Evolutionary conservation across 768 basidiomycete genomes (phyloP), one percentile per base, ranked within the genome.

Genomic region (Serendipita indica): DNA sequence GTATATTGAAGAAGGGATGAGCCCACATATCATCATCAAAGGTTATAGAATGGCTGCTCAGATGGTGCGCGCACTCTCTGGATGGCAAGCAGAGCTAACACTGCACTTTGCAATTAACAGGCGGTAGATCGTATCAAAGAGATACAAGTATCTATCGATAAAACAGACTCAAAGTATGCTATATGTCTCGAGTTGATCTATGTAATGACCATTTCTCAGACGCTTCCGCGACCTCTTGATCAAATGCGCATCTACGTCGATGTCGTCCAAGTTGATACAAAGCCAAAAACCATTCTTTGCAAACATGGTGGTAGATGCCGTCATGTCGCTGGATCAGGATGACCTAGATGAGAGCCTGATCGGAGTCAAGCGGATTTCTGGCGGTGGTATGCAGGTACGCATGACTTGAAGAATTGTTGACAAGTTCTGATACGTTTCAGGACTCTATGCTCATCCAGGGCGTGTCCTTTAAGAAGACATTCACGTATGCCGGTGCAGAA

Each of bases 281-380:
- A 91, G 90, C 13, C 90, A 97, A 73, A 98, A 96, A 67, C 96
- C 94, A 1, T 98, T 98, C 75, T 99, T 99, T 76, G 89, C 93
- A 10, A 82, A 86, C 63, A 98, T 99, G 93, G 96, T 96, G 54
- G 96, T 99, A 46, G 91, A 98, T 66, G 93, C 96, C 34, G 91
- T 99, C 52, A 80, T 84, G 63, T 90, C 82, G 58, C 76, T 98
- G 33, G 93, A 98, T 72, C 91, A 89, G 67, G 80, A 86, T 41
- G 91, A 96, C 64, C 79, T 98, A 54, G 91, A 99, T 69, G 93
- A 97, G 67, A 89, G 85, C 7, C 78, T 98, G 63, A 97, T 99
- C 63, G 94, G 94, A 12, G 86, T 96, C 58, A 97, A 98, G 75
- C 96, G 97, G 75, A 88, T 98, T 49, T 82, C 96, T 22, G 96